These are phyloP conservation scores for Asterionellopsis glacialis DNA, from an alignment of 108 stramenopile species.

Conservation along the genomic window DNA sequence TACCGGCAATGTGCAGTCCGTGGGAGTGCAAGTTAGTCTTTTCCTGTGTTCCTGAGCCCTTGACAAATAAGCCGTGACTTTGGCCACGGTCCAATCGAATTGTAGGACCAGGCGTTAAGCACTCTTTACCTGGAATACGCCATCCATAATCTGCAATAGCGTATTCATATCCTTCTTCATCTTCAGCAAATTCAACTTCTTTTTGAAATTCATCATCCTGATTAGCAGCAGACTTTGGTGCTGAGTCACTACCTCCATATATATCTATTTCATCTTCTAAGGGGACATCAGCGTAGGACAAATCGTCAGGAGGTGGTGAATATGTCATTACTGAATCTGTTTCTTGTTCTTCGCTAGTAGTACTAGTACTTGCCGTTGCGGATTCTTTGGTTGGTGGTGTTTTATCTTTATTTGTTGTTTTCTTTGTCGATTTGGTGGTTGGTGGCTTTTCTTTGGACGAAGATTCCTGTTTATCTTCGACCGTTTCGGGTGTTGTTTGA, in stretches of 20 bases:
- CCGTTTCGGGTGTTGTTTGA: neutral
- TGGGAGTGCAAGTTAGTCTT: conserved; percentile 20
- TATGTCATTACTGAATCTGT: neutral
- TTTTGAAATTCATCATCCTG: too few relatives aligned
- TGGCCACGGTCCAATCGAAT: conserved; percentile 1
- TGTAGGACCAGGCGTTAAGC: neutral
- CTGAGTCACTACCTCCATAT: too few relatives aligned
- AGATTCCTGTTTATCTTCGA: neutral
- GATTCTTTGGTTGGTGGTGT: too few relatives aligned
- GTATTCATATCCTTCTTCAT: conserved; percentile 3
- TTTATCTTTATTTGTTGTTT: too few relatives aligned
- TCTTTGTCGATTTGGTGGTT: too few relatives aligned
- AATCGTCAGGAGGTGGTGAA: too few relatives aligned
- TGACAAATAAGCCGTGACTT: neutral
- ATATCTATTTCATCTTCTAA: too few relatives aligned
- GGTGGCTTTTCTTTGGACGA: too few relatives aligned
- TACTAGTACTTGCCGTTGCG: too few relatives aligned
- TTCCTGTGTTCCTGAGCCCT: neutral
- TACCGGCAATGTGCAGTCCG: conserved; percentile 16
- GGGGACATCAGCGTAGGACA: too few relatives aligned
- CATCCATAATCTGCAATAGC: neutral
- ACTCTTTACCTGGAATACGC: neutral
- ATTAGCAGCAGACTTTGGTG: too few relatives aligned
- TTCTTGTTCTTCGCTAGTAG: neutral
- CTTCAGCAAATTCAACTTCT: neutral